A percentile compares a stretch with the other conserved stretches of the same genome.
These are phyloP conservation scores for Botrytis fragariae DNA, from an alignment of 2,329 filamentous ascomycete species.

Conservation along the genomic window DNA sequence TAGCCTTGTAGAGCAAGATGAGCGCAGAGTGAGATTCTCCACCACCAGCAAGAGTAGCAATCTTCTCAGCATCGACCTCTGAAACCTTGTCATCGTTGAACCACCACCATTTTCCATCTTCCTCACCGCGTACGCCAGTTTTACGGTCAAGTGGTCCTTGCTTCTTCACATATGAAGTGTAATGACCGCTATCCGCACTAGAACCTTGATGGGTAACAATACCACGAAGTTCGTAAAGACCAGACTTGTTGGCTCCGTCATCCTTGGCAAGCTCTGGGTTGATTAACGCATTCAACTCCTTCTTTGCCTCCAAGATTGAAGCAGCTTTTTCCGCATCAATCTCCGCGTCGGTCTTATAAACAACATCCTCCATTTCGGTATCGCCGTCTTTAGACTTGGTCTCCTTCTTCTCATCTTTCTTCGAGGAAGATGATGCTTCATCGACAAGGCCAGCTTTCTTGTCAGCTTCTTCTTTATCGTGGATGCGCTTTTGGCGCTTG, in stretches of 20 bases:
- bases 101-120: slow-evolving; percentile 99
- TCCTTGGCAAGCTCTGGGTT: slow-evolving; percentile 72
- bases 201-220: slow-evolving; percentile 96
- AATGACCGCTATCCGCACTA: slow-evolving; percentile 95
- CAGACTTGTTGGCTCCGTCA: slow-evolving; percentile 85
- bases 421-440: slow-evolving; percentile 40
- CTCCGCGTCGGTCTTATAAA: slow-evolving; percentile 89
- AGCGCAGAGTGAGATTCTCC: slow-evolving; percentile 83
- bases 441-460: slow-evolving; percentile 49
- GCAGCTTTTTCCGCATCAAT: slow-evolving; percentile 81
- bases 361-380: slow-evolving; percentile 58
- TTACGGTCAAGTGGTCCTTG: slow-evolving; percentile 67
- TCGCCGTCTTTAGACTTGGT: slow-evolving; percentile 59
- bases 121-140: slow-evolving; percentile 73
- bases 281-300: slow-evolving; percentile 79
- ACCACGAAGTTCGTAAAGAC: slow-evolving; percentile 89
- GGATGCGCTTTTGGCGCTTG: slow-evolving; percentile 79
- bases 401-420: slow-evolving; percentile 46
- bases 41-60: slow-evolving; percentile 84
- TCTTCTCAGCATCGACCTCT: slow-evolving; percentile 88
- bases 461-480: slow-evolving; percentile 49
- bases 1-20: slow-evolving; percentile 74
- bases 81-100: slow-evolving; percentile 98
- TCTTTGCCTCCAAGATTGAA: slow-evolving; percentile 75
- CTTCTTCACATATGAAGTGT: slow-evolving; percentile 98